Evolutionary conservation across 306 rosid species (phyloP), one percentile per base, ranked within the genome.

Genomic region (Betula pendula): DNA sequence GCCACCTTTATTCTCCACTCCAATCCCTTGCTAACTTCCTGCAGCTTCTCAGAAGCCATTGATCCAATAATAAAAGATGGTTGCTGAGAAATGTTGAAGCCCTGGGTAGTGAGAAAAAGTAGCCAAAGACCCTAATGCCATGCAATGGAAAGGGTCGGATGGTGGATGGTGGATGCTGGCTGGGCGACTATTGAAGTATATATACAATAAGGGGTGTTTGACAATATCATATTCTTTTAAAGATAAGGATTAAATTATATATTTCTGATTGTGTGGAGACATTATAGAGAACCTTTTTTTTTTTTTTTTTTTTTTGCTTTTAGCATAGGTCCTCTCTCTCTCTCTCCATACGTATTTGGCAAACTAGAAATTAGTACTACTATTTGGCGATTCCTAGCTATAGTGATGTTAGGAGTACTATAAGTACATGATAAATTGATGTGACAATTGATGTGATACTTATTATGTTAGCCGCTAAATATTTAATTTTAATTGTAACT

Each of bases 1-100:
- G 20, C 84, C 60, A 86, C 68, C 20, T 55, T 87, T 69, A 92
- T 84, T 51, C 89, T 92, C 97, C 97, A 92, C 77, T 92, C 93
- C 22, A 81, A 56, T 51, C 78, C 84, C 19, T 66, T 29, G 1
- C 17, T 50, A 31, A 49, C 76, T 75, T 76, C 74, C 52, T 5
- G 6, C n/a, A n/a, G n/a, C 42, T 85, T 85, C 53, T 72, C 70
- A 6, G 75, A 68, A 79, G 73, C 82, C 81, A 90, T 81, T n/a
- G 29, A 45, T 45, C 49, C 35, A 27, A 52, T 33, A 35, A 24
- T 38, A 51, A 25, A 27, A 9, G 22, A 31, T 27, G 71, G 12
- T 15, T 53, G 48, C 24, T 22, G 43, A 25, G 33, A 27, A 49
- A 17, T n/a, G 56, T 14, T 20, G 58, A 35, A 9, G 72, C 33